Evolutionary conservation across 2,329 filamentous ascomycete species (phyloP).

Genomic region (Lecanicillium sp.): DNA sequence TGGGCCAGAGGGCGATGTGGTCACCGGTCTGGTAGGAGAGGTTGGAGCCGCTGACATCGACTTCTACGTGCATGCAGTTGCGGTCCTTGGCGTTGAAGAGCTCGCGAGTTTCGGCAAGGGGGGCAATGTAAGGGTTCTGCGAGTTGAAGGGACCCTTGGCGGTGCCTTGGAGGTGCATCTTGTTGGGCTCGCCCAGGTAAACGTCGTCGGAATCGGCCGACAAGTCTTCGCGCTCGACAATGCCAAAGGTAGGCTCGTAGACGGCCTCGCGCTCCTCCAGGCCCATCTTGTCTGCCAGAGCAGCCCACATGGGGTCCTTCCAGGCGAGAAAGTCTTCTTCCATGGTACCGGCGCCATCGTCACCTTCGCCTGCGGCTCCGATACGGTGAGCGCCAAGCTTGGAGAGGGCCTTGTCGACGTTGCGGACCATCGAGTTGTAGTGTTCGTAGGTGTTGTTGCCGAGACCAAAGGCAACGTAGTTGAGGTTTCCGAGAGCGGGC

Average conservation of each 20-base stretch:
- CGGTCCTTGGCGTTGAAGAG: constrained; percentile 82
- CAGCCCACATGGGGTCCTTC: constrained; percentile 99
- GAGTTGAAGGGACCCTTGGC: constrained; percentile 88
- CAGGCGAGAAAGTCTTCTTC: constrained; percentile 98
- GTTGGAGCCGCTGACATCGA: constrained; percentile 84
- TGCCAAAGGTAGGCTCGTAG: constrained; percentile 86
- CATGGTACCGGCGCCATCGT: constrained; percentile 98
- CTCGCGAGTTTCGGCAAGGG: constrained; percentile 84
- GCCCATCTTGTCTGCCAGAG: constrained; percentile 72
- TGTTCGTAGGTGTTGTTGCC: constrained; percentile 99
- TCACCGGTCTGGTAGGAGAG: constrained; percentile 93
- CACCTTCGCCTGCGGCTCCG: constrained; percentile 84
- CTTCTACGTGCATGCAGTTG: constrained; percentile 94
- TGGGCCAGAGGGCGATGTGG: constrained; percentile 95
- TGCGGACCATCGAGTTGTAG: constrained; percentile 97
- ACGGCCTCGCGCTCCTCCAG: constrained; percentile 92
- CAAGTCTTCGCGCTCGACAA: constrained; percentile 68
- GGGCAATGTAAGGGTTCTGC: constrained; percentile 94
- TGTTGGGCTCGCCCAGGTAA: constrained; percentile 93
- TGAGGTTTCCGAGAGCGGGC: constrained; percentile 70
- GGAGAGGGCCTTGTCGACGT: constrained; percentile 71
- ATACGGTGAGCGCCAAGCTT: constrained; percentile 80
- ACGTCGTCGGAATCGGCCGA: constrained; percentile 70
- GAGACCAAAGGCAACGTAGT: constrained; percentile 90
- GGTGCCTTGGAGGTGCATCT: constrained; percentile 80